Percentiles rank a stretch among this genome's conserved stretches.
Evolutionary conservation across 1,284 basidiomycete species (phyloP).

Genomic region (Tranzscheliella williamsii): DNA sequence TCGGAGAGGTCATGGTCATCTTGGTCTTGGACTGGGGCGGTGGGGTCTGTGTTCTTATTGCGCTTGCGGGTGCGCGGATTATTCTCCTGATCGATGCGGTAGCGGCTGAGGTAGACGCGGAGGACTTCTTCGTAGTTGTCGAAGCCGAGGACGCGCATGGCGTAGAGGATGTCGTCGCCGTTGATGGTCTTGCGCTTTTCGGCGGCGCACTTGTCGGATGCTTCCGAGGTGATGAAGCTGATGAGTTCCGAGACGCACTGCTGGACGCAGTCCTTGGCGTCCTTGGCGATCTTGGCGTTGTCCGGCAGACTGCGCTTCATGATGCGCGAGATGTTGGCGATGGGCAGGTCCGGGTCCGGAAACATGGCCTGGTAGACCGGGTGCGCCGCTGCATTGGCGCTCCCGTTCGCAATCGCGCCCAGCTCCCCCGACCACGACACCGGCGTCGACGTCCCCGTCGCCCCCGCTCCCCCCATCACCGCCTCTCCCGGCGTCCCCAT

Average conservation of each 20-base stretch:
- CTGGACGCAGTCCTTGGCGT: conserved; percentile 94
- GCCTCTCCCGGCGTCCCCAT: background rate
- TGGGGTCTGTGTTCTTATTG: background rate
- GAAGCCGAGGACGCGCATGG: conserved; percentile 85
- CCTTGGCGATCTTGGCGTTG: conserved; percentile 94
- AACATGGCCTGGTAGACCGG: conserved; percentile 29
- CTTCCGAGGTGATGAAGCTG: conserved; percentile 88
- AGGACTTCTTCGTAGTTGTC: conserved; percentile 90
- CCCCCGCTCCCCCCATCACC: background rate
- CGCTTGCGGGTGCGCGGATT: conserved; percentile 8
- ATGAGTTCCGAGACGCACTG: conserved; percentile 96
- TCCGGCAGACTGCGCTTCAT: conserved; percentile 88
- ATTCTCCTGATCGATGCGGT: conserved; percentile 32
- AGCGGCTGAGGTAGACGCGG: conserved; percentile 83
- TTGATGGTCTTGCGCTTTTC: conserved; percentile 87
- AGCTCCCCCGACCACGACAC: too few species aligned
- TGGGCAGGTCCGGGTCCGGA: conserved; percentile 61
- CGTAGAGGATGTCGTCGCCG: conserved; percentile 81
- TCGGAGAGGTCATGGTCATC: background rate
- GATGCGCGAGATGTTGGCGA: conserved; percentile 91
- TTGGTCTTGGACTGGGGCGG: background rate
- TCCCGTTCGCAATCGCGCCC: too few species aligned
- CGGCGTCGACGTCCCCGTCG: too few species aligned
- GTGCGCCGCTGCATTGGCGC: too few species aligned
- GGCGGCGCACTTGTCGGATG: conserved; percentile 81